phyloP scores from a whole-genome alignment of 2,329 filamentous ascomycete genomes.

The Harringtonia aguacate region DNA sequence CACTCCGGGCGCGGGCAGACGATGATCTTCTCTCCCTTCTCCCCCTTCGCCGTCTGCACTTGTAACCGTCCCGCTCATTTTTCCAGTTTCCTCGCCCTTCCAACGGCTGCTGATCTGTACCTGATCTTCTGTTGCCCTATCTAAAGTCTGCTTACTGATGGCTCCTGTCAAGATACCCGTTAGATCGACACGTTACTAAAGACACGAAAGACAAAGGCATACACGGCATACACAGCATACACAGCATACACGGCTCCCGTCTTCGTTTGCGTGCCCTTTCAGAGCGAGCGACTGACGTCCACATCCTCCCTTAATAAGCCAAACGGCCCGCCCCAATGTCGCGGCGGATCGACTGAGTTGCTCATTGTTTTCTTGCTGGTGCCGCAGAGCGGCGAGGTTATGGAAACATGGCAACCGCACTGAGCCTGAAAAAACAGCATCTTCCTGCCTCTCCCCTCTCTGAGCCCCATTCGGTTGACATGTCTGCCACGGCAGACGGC shows the following conservation, averaged over 20 bases:
- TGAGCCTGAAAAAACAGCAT: conserved; percentile 10
- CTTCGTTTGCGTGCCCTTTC: no score
- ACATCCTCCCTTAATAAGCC: neutral
- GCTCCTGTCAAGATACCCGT: neutral
- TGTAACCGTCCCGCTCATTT: no score
- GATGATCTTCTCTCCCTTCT: no score
- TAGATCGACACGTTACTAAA: neutral
- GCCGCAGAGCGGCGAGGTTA: conserved; percentile 36
- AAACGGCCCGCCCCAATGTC: conserved; percentile 25
- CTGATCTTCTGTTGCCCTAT: no score
- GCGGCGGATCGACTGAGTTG: conserved; percentile 23
- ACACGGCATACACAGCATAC: no score
- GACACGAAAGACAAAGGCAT: no score
- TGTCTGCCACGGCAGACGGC: conserved; percentile 7
- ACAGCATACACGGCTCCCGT: no score
- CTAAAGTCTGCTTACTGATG: no score
- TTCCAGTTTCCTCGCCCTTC: neutral
- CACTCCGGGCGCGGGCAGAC: no score
- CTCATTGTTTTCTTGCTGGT: conserved; percentile 26
- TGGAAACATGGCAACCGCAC: conserved; percentile 20
- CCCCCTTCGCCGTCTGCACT: no score
- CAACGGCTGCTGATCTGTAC: no score
- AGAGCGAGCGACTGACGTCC: neutral
- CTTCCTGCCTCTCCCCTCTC: neutral
- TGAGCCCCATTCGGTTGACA: neutral